phyloP scores from a whole-genome alignment of 1,284 basidiomycete genomes.

The Sporisorium graminicola region DNA sequence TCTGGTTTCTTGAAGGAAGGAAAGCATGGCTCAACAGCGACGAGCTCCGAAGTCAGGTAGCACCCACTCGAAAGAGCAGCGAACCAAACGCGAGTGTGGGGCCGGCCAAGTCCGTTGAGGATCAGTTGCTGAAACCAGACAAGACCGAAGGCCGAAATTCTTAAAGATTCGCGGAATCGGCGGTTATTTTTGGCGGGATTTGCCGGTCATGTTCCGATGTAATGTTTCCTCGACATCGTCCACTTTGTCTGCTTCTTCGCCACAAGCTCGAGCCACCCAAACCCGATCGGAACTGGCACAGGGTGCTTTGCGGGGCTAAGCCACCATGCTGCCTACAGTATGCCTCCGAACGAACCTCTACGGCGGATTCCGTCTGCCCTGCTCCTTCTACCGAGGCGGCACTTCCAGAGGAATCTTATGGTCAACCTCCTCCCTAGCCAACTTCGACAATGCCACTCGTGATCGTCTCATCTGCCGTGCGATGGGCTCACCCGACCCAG shows the following conservation, averaged over 20 bases:
- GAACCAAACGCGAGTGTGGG: not conserved
- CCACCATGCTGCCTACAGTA: conserved; percentile 14
- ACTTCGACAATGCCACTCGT: conserved; percentile 65
- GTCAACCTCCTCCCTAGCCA: conserved; percentile 72
- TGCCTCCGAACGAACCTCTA: conserved; percentile 4
- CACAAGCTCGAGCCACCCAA: not conserved
- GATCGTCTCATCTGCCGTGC: conserved; percentile 76
- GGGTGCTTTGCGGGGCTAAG: not conserved
- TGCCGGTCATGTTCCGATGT: not conserved
- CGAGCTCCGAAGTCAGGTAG: not conserved
- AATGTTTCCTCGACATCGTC: not conserved
- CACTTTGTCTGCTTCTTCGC: not conserved
- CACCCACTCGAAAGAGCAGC: not conserved
- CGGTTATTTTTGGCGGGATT: not conserved
- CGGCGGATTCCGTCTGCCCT: conserved; percentile 20
- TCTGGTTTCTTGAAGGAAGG: not conserved
- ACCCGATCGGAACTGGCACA: not conserved
- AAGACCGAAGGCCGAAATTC: conserved; percentile 26
- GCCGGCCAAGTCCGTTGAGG: conserved; percentile 28
- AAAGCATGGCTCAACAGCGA: not conserved
- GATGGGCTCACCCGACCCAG: conserved; percentile 83
- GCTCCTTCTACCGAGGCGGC: conserved; percentile 74
- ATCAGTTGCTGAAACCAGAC: no score
- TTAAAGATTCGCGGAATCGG: not conserved
- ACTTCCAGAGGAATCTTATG: conserved; percentile 84